Conservation (phyloP, 371 early-diverging fungal genomes). For the Mucor saturninus region DNA sequence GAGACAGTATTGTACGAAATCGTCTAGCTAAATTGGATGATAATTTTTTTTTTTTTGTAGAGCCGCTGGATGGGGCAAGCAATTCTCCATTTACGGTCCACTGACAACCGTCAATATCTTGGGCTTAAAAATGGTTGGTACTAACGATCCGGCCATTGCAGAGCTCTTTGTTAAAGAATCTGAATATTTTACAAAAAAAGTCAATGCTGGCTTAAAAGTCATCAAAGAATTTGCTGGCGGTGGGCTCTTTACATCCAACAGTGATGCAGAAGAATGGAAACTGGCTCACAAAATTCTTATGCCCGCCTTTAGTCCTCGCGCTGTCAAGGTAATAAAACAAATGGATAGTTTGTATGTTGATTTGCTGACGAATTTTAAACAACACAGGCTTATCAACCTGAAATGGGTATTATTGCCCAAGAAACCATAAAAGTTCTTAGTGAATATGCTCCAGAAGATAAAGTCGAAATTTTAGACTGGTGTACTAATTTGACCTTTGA, state of each 20-base stretch:
- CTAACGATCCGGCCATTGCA: constrained; percentile 44
- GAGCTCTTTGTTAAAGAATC: constrained; percentile 41
- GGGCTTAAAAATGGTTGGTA: constrained; percentile 26
- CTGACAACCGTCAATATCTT: constrained; percentile 32
- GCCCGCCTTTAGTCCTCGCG: constrained; percentile 54
- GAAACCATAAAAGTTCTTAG: constrained; percentile 42
- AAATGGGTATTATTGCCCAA: constrained; percentile 48
- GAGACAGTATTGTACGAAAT: neutral
- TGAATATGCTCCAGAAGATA: constrained; percentile 38
- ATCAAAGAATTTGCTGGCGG: constrained; percentile 42
- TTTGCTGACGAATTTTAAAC: neutral
- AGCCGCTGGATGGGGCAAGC: constrained; percentile 26
- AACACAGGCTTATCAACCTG: constrained; percentile 41
- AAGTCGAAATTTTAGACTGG: constrained; percentile 55
- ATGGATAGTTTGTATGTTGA: neutral
- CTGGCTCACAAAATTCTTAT: constrained; percentile 59
- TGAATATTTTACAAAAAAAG: constrained; percentile 48
- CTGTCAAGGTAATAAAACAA: constrained; percentile 34
- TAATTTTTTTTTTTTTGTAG: constrained; percentile 14
- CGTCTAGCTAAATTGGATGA: neutral
- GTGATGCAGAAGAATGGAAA: constrained; percentile 51
- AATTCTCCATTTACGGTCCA: constrained; percentile 35
- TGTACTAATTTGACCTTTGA: constrained; percentile 62
- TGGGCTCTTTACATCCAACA: constrained; percentile 51
- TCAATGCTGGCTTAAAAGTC: constrained; percentile 29